These are phyloP conservation scores for Penicillium silybi DNA, from an alignment of 495 filamentous ascomycete species.

Conservation along the genomic window DNA sequence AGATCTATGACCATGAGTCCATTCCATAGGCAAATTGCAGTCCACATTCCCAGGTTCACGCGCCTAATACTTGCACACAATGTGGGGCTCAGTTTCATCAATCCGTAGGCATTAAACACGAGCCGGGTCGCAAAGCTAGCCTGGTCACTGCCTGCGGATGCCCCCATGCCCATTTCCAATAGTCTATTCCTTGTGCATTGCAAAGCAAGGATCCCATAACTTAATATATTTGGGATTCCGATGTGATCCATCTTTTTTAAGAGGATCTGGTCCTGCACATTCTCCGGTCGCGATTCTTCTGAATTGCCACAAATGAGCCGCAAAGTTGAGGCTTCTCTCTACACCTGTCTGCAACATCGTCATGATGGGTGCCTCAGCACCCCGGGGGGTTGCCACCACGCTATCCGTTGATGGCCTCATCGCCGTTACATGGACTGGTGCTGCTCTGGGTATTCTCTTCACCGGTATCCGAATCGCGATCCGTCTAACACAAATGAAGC, in stretches of 20 bases:
- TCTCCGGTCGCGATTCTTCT: background rate
- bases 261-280: background rate
- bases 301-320: background rate
- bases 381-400: constrained; percentile 8
- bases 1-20: background rate
- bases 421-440: constrained; percentile 24
- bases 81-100: background rate
- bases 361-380: background rate
- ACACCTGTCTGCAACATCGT: background rate
- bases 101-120: background rate
- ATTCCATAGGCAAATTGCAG: background rate
- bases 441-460: constrained; percentile 34
- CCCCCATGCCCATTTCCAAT: background rate
- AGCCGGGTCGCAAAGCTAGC: background rate
- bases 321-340: background rate
- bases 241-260: background rate
- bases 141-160: background rate
- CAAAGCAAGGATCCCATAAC: background rate
- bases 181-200: background rate
- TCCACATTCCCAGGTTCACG: background rate
- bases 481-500: constrained; percentile 25
- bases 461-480: constrained; percentile 34
- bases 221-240: background rate
- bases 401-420: constrained; percentile 14
- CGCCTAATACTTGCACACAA: background rate